phyloP scores from a whole-genome alignment of 106 monocot species.

The Acanthochlamys bracteata region DNA sequence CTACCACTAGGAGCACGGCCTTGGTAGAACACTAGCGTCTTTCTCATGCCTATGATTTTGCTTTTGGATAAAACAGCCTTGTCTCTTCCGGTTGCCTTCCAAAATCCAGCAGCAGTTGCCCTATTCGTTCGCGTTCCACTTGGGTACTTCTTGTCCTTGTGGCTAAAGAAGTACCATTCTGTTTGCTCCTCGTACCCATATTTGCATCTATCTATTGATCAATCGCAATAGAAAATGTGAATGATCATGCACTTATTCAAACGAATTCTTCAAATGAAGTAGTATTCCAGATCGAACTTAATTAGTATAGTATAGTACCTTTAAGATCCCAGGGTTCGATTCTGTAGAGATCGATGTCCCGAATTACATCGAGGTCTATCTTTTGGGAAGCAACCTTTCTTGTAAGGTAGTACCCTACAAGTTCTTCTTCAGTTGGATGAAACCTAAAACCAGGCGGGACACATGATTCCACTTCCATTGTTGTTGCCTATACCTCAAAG shows the following conservation, averaged over 20 bases:
- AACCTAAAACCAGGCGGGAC: conserved; percentile 96
- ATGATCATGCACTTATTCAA: background rate
- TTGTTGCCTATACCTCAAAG: background rate
- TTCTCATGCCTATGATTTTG: conserved; percentile 77
- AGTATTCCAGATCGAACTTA: background rate
- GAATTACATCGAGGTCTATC: conserved; percentile 74
- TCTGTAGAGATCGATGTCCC: conserved; percentile 77
- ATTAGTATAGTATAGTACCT: conserved; percentile 19
- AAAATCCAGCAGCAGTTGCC: conserved; percentile 74
- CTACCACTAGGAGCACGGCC: conserved; percentile 81
- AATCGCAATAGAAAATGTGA: background rate
- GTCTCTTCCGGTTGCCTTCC: conserved; percentile 91
- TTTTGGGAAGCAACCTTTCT: conserved; percentile 69
- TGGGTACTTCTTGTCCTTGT: conserved; percentile 80
- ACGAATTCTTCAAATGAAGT: background rate
- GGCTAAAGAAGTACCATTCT: conserved; percentile 95
- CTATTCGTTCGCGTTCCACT: conserved; percentile 78
- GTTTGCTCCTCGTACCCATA: conserved; percentile 60
- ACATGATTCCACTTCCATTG: conserved; percentile 71
- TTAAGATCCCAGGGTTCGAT: conserved; percentile 97
- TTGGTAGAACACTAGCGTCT: conserved; percentile 85
- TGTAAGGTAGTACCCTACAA: conserved; percentile 87
- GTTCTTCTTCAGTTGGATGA: conserved; percentile 94
- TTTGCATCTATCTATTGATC: conserved; percentile 51
- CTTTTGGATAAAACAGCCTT: conserved; percentile 68